Evolutionary conservation across 208 protist species (phyloP).

Genomic region (Leishmania major): DNA sequence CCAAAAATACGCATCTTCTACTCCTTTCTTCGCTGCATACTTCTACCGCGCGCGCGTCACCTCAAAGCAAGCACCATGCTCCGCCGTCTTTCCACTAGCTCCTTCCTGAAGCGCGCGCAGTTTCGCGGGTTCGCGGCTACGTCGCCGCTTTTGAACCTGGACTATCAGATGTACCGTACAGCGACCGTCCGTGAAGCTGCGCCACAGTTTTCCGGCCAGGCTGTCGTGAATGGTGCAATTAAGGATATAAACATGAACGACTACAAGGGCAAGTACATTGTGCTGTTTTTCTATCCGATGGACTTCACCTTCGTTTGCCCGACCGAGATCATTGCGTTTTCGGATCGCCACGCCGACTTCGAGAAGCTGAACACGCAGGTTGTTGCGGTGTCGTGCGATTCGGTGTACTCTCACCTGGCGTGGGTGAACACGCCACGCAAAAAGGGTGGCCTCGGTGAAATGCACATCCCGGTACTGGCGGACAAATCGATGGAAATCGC

Average conservation of each 20-base stretch:
- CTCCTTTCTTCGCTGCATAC: background rate
- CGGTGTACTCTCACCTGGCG: slow-evolving; percentile 94
- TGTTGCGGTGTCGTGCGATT: slow-evolving; percentile 93
- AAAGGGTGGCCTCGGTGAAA: slow-evolving; percentile 96
- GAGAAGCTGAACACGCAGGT: slow-evolving; percentile 90
- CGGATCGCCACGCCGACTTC: slow-evolving; percentile 92
- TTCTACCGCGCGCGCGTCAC: background rate
- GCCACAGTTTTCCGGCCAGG: slow-evolving; percentile 91
- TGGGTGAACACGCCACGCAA: slow-evolving; percentile 96
- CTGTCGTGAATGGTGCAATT: slow-evolving; percentile 95
- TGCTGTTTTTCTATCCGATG: slow-evolving; percentile 97
- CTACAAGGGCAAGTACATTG: slow-evolving; percentile 94
- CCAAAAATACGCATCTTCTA: background rate
- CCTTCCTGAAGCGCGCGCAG: slow-evolving; percentile 21
- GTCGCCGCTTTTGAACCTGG: slow-evolving; percentile 62
- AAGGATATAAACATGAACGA: slow-evolving; percentile 91
- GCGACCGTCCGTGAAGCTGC: slow-evolving; percentile 88
- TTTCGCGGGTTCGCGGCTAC: slow-evolving; percentile 55
- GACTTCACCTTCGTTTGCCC: slow-evolving; percentile 98
- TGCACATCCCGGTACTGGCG: slow-evolving; percentile 96
- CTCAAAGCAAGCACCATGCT: slow-evolving; percentile 46
- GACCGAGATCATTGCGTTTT: slow-evolving; percentile 97
- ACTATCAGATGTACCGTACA: slow-evolving; percentile 83
- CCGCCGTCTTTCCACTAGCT: slow-evolving; percentile 48
- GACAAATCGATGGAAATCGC: slow-evolving; percentile 95